A percentile compares a stretch with the other conserved stretches of the same genome.
Evolutionary conservation across 352 stramenopile species (phyloP).

Genomic region (Pilasporangium apinafurcum): DNA sequence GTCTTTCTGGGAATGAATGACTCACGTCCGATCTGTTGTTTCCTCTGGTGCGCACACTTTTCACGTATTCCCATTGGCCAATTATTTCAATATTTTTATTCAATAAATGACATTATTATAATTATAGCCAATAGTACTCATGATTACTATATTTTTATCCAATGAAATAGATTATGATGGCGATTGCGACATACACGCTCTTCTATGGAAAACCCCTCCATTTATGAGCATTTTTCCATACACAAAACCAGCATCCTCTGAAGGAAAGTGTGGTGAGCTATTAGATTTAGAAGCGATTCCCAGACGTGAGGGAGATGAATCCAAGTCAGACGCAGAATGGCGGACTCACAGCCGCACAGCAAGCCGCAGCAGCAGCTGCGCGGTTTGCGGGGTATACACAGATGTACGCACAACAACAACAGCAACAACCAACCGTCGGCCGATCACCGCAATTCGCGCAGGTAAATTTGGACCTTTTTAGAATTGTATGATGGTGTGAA

Average conservation of each 20-base stretch:
- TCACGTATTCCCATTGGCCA: neutral
- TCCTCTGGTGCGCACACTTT: neutral
- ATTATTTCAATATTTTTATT: no score
- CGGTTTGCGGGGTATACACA: slow-evolving; percentile 62
- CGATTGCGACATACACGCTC: neutral
- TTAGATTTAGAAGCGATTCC: no score
- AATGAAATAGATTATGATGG: neutral
- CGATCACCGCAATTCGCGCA: slow-evolving; percentile 3
- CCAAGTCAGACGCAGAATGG: slow-evolving; percentile 12
- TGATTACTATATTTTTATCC: neutral
- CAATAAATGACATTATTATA: neutral
- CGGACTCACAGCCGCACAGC: slow-evolving; percentile 22
- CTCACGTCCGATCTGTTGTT: no score
- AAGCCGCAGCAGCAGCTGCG: slow-evolving; percentile 22
- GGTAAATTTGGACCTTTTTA: neutral
- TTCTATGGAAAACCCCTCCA: no score
- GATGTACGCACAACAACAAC: slow-evolving; percentile 32
- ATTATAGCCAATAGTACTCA: neutral
- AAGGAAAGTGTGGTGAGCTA: no score
- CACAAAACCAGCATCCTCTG: no score
- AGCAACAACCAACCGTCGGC: slow-evolving; percentile 5
- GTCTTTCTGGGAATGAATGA: no score
- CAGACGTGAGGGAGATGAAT: slow-evolving; percentile 28
- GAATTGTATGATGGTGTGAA: no score
- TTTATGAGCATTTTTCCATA: no score